Evolutionary conservation across 768 basidiomycete species (phyloP), one percentile per base, ranked within the genome.

Genomic region (Dioszegia aurantiaca): DNA sequence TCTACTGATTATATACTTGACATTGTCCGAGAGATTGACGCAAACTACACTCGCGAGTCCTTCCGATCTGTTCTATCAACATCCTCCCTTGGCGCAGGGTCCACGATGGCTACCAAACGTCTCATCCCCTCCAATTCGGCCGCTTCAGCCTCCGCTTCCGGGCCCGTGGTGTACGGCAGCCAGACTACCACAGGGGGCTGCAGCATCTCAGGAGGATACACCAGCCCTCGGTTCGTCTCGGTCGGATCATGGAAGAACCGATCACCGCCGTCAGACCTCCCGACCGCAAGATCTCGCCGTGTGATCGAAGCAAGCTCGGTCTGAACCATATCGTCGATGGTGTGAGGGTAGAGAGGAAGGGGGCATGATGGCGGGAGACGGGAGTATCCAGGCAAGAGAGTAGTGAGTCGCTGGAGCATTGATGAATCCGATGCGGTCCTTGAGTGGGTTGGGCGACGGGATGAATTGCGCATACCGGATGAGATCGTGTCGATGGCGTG

Each of bases 191-290:
- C 88, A 19, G 82, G 79, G 17, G 88, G 87, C 12, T 87, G 87
- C 61, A 88, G 82, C 39, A 90, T 80, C 73, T 88, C 88, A 1
- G 88, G 87, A 3, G 89, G 87, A 69, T 90, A 91, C 37, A 91
- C 78, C 55, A 90, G 84, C 16, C 85, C 84, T 5, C 83, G 82
- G 82, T 87, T 85, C 65, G 88, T 86, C 67, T 87, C 85, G 14
- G 86, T 85, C 63, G 88, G 87, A 73, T 88, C 87, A 1, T 83
- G 80, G 66, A 89, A 87, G 4, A 86, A 79, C 24, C 87, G 73
- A 10, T 84, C 81, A 10, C 87, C 87, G 2, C 87, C 80, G 63
- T 82, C 28, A 26, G 47, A 37, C 8, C 52, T 48, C 19, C 36
- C 12, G 12, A 40, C 17, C 41, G 33, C 28, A n/a, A 59, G 46